Base-by-base conservation (phyloP, 1,284 basidiomycete genomes). In the Rhizoctonia solani region DNA sequence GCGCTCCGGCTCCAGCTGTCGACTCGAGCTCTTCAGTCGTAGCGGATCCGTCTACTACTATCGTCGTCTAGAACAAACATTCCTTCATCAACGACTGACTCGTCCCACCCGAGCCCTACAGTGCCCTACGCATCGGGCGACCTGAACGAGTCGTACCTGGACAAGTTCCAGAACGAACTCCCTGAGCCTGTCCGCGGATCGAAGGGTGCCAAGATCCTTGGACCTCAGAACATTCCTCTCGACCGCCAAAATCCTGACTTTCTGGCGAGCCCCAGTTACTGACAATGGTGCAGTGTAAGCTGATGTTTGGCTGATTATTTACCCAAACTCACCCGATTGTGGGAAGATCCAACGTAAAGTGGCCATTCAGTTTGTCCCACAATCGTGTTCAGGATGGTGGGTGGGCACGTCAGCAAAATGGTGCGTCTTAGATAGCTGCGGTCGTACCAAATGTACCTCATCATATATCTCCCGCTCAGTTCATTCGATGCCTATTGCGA, bases 201-300 rank as follows among this genome's bases (percentile, higher is more conserved):
- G 1, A 4, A 5, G 5, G 65, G 65, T 3, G 32, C 21, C 0
- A 9, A 6, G 3, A 27, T 66, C 9, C 39, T 55, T 16, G 86
- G 86, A 6, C 86, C 86, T 23, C 79, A 81, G 70, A 84, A 89
- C 75, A 66, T 79, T 16, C 74, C 77, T 41, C 72, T 87, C 29
- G 83, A 83, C 69, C 77, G 80, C 54, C 77, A 86, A 59, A 87
- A 87, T 71, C 81, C 87, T 0, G 87, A 88, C 72, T 70, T 83
- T 2, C 75, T 89, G 25, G 85, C 87, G 1, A 85, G 87, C 16
- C 88, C 88, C 1, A 80, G 80, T n/a, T 1, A 89, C 87, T 0
- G 89, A 91, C 73, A 75, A 81, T 68, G 89, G 88, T 21, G 79
- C 77, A 68, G 77, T 90, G 84, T 86, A 74, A 68, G 84, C 78